Evolutionary conservation across 305 asterid species (phyloP).

Genomic region (Fraxinus baroniana): DNA sequence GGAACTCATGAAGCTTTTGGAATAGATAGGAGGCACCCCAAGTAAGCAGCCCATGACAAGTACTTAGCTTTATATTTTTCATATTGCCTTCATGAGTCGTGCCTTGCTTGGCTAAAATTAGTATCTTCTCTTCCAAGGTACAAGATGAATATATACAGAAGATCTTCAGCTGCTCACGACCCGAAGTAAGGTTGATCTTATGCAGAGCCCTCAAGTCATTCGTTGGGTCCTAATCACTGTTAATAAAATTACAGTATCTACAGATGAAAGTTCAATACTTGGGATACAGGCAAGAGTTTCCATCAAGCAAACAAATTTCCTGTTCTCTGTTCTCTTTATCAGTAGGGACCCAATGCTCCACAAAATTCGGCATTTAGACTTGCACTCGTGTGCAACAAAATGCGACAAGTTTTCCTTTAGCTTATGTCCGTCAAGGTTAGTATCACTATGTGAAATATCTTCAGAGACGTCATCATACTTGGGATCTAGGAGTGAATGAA

Average conservation of each 20-base stretch:
- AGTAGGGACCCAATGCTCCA: constrained; percentile 71
- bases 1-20: constrained; percentile 39
- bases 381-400: constrained; percentile 32
- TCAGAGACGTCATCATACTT: constrained; percentile 26
- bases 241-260: constrained; percentile 52
- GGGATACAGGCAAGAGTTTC: constrained; percentile 52
- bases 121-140: constrained; percentile 58
- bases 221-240: constrained; percentile 66
- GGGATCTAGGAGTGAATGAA: constrained; percentile 34
- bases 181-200: constrained; percentile 45
- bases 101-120: constrained; percentile 58
- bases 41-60: constrained; percentile 44
- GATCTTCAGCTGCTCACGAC: constrained; percentile 46
- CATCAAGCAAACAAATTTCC: constrained; percentile 50
- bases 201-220: constrained; percentile 59
- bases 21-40: constrained; percentile 61
- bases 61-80: constrained; percentile 26
- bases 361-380: constrained; percentile 29
- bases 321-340: constrained; percentile 25
- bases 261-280: constrained; percentile 38
- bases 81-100: constrained; percentile 31
- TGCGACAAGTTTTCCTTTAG: constrained; percentile 23
- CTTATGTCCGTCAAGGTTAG: constrained; percentile 21
- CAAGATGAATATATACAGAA: constrained; percentile 56
- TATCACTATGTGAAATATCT: constrained; percentile 19